Evolutionary conservation across 805 yeast species (phyloP), one percentile per base, ranked within the genome.

Genomic region (Metschnikowia bowlesiae): DNA sequence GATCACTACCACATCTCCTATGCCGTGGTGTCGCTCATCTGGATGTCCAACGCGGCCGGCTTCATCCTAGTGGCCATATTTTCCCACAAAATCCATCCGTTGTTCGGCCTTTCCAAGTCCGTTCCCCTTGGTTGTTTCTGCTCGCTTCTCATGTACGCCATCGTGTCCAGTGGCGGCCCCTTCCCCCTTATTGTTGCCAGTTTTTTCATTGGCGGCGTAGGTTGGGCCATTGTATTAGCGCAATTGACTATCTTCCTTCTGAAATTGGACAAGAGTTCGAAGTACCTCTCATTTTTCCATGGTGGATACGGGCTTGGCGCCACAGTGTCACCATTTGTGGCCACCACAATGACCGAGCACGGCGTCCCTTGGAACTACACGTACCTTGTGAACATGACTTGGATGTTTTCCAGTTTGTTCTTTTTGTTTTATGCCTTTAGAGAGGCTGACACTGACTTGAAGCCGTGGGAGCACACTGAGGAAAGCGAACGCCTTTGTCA

Each of bases 261-360:
- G 39, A 55, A 57, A n/a, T 49, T 62, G 45, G 59, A 60, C 11
- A 61, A 62, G 26, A 52, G 56, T 33, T 57, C 65, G 10, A 53
- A 50, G 34, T 57, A 57, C 28, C 47, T 63, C 16, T 57, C 61
- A 3, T 48, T 51, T 14, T 61, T 58, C 50, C 65, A 62, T 41
- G 67, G 63, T 14, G 46, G 54, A 13, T 63, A 62, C 50, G 67
- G 67, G 6, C 16, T 59, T n/a, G 66, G 66, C 6, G 58, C 65
- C 42, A 48, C 67, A 54, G 43, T 65, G 8, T 54, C 63, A 8
- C 65, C 65, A 5, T 48, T 61, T 37, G 42, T 55, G 28, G 62
- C 64, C 18, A 60, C 63, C 3, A 49, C 57, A 8, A 51, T 59
- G 51, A 48, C 59, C 5, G 57, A 56, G 28, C 45, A 50, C 9